Base-by-base conservation (phyloP, 2,329 filamentous ascomycete species). In the Aureobasidium subglaciale region DNA sequence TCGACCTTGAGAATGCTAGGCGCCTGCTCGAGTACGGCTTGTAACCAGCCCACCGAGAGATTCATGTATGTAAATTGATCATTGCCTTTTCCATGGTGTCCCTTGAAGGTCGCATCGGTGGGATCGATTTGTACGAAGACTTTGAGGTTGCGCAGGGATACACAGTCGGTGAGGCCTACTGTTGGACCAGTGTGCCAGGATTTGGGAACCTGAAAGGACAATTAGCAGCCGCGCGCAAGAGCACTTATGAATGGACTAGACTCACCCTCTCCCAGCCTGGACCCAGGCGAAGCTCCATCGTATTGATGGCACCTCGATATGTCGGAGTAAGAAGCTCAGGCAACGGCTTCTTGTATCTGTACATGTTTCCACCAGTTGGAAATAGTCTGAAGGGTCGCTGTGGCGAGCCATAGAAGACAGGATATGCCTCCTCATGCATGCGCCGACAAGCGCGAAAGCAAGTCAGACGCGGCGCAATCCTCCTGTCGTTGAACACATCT, bases 81-180 rank as follows among this genome's bases (percentile, higher is more conserved):
- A 24, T 79, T 77, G 38, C 63, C 61, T 24, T 60, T 58, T 16
- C 68, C 68, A 13, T 85, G 78, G 63, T 86, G 90, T 0, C 85
- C 86, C 55, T 81, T 79, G 63, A 88, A 89, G 18, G 83, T 72
- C 25, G 75, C 77, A 52, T 83, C 68, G 49, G 72, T 86, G 0
- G 87, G 86, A 63, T 91, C 87, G 60, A 80, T 81, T 67, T 90
- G 83, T 22, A 90, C 81, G 64, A 87, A 30, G 10, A 91, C 78
- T 24, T 78, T 81, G 45, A 91, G 67, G 13, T 73, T 75, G 27
- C 78, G 75, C 18, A 87, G 78, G 45, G 76, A 81, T 56, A 70
- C 69, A 66, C 83, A 86, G 49, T 88, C 83, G 1, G 67, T 61
- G 6, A 91, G 74, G 0, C 86, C 86, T 1, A 90, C 74, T 1